Percentiles rank a stretch among this genome's conserved stretches.
Evolutionary conservation across 2,329 filamentous ascomycete genomes (phyloP).

Genomic region (Trichoderma sp.): DNA sequence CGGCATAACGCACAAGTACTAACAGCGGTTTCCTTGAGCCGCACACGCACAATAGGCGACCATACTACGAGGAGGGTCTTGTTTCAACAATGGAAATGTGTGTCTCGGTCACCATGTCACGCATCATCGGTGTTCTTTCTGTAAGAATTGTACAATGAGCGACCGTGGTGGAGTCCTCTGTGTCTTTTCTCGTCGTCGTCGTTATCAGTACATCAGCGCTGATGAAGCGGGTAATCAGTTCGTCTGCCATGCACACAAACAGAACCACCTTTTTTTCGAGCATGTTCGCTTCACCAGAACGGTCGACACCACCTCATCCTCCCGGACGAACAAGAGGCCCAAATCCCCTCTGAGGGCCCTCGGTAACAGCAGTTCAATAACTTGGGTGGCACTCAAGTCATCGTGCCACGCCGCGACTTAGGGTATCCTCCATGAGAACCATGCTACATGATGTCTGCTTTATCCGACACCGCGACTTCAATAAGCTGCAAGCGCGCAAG

Average conservation of each 20-base stretch:
- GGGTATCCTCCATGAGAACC: neutral
- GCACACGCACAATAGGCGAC: slow-evolving; percentile 7
- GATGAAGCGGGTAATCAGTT: neutral
- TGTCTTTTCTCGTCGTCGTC: neutral
- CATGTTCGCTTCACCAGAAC: neutral
- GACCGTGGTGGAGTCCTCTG: neutral
- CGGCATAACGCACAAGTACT: neutral
- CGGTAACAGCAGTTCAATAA: neutral
- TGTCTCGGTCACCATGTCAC: slow-evolving; percentile 2
- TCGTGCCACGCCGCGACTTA: neutral
- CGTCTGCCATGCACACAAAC: neutral
- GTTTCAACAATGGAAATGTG: slow-evolving; percentile 2
- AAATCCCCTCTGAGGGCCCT: neutral
- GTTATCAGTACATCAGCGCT: neutral
- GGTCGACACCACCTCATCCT: slow-evolving; percentile 9
- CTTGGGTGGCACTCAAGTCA: neutral
- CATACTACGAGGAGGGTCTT: neutral
- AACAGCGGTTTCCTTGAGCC: neutral
- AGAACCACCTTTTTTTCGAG: slow-evolving; percentile 17
- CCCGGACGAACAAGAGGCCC: neutral
- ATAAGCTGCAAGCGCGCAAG: neutral
- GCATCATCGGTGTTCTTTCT: slow-evolving; percentile 17
- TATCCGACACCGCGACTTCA: neutral
- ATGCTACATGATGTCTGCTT: neutral
- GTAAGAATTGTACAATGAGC: slow-evolving; percentile 4